phyloP scores from a whole-genome alignment of 179 eudicot genomes.

The Drosera spatulata region DNA sequence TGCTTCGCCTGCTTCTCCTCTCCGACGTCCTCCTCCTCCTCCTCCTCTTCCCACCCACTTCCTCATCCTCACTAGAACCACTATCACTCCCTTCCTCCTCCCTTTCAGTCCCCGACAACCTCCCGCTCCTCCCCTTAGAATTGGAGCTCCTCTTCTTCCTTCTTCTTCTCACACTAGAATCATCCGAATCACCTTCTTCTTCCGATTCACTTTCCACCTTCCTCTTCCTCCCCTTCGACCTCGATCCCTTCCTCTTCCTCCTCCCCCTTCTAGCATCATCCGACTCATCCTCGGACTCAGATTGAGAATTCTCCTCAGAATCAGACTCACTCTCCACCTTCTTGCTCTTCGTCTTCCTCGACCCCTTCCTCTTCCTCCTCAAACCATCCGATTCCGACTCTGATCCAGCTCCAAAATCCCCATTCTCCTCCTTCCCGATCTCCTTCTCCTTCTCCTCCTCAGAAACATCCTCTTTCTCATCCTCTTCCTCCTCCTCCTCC shows the following conservation, averaged over 20 bases:
- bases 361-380: slow-evolving; percentile 1
- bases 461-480: slow-evolving; percentile 1
- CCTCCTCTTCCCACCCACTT: slow-evolving; percentile 13
- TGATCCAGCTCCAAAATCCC: slow-evolving; percentile 10
- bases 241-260: no score
- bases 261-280: slow-evolving; percentile 9
- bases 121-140: slow-evolving; percentile 28
- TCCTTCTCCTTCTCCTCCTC: slow-evolving; percentile 4
- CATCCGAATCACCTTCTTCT: no score
- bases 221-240: no score
- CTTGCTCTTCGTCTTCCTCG: slow-evolving; percentile 12
- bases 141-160: slow-evolving; percentile 22
- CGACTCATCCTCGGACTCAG: slow-evolving; percentile 29
- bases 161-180: no score
- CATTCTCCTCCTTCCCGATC: slow-evolving; percentile 3
- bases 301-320: slow-evolving; percentile 14
- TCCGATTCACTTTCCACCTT: no score
- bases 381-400: slow-evolving; percentile 16
- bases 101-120: slow-evolving; percentile 26
- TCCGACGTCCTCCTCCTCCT: slow-evolving; percentile 15
- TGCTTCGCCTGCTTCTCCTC: slow-evolving; percentile 19
- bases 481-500: slow-evolving; percentile 15
- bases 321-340: slow-evolving; percentile 5
- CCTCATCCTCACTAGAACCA: slow-evolving; percentile 1
- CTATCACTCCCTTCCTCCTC: slow-evolving; percentile 20